Evolutionary conservation across 2,329 filamentous ascomycete genomes (phyloP), one percentile per base, ranked within the genome.

Genomic region (Fragosphaeria purpurea): DNA sequence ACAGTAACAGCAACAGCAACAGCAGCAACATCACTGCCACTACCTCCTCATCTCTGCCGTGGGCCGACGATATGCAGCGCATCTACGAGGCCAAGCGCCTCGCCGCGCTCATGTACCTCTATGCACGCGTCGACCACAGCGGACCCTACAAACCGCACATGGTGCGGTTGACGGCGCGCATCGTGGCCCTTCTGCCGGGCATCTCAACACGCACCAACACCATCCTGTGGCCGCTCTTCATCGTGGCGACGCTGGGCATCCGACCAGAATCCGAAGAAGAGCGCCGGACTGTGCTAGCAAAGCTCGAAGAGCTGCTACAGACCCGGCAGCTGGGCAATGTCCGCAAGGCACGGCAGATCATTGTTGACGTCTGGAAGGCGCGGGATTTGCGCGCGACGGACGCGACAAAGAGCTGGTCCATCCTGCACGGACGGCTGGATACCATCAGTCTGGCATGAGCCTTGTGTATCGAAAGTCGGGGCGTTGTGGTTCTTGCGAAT

Each of bases 241-340:
- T 63, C 38, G 60, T 62, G 22, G 62, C 59, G 4, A 61, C 59
- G 4, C 48, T 64, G 9, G 62, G 62, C 4, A 52, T 63, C 2
- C 55, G 59, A 5, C 54, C 57, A 4, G 58, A 61, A 10, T 58
- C 51, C 8, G 62, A 64, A 10, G 55, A 55, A 6, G 57, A 63
- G 12, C 59, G 62, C 31, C 57, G 52, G 13, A 41, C 59, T 4
- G 51, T 65, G 4, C 46, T 63, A 22, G 37, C 50, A 13, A 57
- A 52, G 41, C 47, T 64, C 5, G 54, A 58, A 7, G 55, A 55
- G 5, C 57, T 65, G 13, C 60, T 61, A 44, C 50, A 57, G 9
- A 61, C 61, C 5, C 57, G 63, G n/a, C 62, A 64, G 35, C 46
- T 64, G 34, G 58, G 59, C 5, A 61, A 61, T 10, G 60, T 65